Base-by-base conservation (phyloP, 768 basidiomycete species). In the Pleurotus tuber-regium region DNA sequence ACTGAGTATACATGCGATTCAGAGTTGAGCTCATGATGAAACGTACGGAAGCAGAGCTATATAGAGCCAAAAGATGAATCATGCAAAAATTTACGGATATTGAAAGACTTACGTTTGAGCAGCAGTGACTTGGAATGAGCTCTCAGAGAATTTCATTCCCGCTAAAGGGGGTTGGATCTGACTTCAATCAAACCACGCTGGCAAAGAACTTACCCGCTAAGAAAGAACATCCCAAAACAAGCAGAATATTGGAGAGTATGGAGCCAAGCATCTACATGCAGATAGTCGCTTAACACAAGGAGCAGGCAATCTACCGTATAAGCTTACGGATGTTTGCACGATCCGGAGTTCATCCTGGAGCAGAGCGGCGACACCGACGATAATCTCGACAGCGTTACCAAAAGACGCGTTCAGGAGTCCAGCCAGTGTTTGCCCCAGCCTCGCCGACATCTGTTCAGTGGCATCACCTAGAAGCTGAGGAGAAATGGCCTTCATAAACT, bases 141-240 rank as follows among this genome's bases (percentile, higher is more conserved):
- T 86, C 64, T 95, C 86, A 11, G 67, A 56, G 52, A 71, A 80
- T 55, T 78, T 76, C 55, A 82, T 67, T 2, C 92, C 92, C 55
- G 86, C 89, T 84, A 50, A 10, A 24, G 12, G 23, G 8, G 10
- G 16, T 8, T 1, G n/a, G n/a, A n/a, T n/a, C n/a, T n/a, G n/a
- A n/a, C n/a, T n/a, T n/a, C n/a, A 16, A 16, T 3, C 14, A 18
- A 26, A 18, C 25, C 16, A 9, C 14, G 11, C 21, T 5, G 11
- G 21, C 10, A 18, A 36, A 28, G 25, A 24, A 66, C 74, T 53
- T 54, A 83, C 86, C 87, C 42, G 90, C 91, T 49, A 95, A 71
- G 75, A 95, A 95, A 11, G 90, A 92, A 67, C 88, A 92, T 5
- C 94, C 94, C 11, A 98, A 74, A 14, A 98, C 93, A 30, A 97